These are phyloP conservation scores for Annona cherimola DNA, from an alignment of 164 flowering plant species.

Conservation along the genomic window DNA sequence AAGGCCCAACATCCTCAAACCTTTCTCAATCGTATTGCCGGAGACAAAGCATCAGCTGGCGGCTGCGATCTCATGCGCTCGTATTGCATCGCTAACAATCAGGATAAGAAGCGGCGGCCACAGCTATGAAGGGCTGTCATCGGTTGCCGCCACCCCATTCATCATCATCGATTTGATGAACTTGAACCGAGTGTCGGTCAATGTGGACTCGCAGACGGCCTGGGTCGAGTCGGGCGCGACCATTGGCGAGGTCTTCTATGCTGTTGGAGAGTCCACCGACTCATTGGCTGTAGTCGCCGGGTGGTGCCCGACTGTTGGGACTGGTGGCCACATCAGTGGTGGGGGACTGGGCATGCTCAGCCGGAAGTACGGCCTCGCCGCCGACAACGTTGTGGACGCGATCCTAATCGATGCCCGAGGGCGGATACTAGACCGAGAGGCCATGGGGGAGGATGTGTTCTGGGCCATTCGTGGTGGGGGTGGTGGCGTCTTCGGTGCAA, in stretches of 20 bases:
- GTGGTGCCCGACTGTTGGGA: slow-evolving; percentile 16
- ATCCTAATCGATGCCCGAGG: slow-evolving; percentile 12
- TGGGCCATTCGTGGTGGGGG: slow-evolving; percentile 27
- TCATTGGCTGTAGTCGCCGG: slow-evolving; percentile 24
- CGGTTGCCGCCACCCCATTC: slow-evolving; percentile 9
- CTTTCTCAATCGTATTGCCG: slow-evolving; percentile 15
- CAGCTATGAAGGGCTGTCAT: slow-evolving; percentile 25
- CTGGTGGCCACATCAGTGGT: slow-evolving; percentile 9
- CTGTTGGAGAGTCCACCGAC: slow-evolving; percentile 10
- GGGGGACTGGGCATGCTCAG: slow-evolving; percentile 4
- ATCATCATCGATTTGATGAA: slow-evolving; percentile 21
- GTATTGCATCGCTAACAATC: slow-evolving; percentile 8
- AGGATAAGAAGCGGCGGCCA: slow-evolving; percentile 26
- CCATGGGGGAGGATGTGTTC: slow-evolving; percentile 25
- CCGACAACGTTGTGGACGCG: slow-evolving; percentile 21
- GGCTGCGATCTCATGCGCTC: slow-evolving; percentile 17
- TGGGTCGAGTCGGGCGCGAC: slow-evolving; percentile 29
- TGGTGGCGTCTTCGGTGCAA: slow-evolving; percentile 15
- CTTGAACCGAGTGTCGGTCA: slow-evolving; percentile 11
- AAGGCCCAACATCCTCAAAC: neutral
- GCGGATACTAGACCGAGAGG: slow-evolving; percentile 12
- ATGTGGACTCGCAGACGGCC: slow-evolving; percentile 13
- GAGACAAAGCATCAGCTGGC: slow-evolving; percentile 10
- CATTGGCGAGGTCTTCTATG: slow-evolving; percentile 21
- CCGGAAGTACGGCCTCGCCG: slow-evolving; percentile 11